These are phyloP conservation scores for Zygotorulaspora chibaensis DNA, from an alignment of 805 yeast species.

Conservation along the genomic window DNA sequence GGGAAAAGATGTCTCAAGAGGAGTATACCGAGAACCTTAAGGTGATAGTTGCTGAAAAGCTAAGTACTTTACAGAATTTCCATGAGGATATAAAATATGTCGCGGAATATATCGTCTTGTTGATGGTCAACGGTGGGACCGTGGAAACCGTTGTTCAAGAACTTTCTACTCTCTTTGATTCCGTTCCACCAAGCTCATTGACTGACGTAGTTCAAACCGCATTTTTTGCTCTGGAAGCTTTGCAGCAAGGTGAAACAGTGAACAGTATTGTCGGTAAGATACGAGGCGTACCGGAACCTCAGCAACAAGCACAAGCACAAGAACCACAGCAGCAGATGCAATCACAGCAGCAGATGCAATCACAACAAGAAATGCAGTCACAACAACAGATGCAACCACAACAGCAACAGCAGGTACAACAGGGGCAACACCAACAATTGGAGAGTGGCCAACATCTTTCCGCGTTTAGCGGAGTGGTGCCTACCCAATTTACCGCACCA, in stretches of 20 bases:
- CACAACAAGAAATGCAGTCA: slow-evolving; percentile 12
- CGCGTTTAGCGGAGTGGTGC: slow-evolving; percentile 29
- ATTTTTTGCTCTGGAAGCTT: slow-evolving; percentile 50
- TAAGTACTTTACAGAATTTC: slow-evolving; percentile 39
- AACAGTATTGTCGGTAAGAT: slow-evolving; percentile 32
- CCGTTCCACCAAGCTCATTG: slow-evolving; percentile 57
- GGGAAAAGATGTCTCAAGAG: slow-evolving; percentile 26
- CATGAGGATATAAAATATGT: slow-evolving; percentile 55
- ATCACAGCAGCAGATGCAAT: slow-evolving; percentile 12
- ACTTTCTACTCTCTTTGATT: slow-evolving; percentile 56
- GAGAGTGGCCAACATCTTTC: slow-evolving; percentile 22
- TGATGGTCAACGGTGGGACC: slow-evolving; percentile 64
- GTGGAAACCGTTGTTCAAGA: slow-evolving; percentile 59
- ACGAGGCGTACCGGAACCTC: slow-evolving; percentile 15
- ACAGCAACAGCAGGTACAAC: slow-evolving; percentile 18
- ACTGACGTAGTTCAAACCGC: slow-evolving; percentile 53
- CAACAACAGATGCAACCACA: too few relatives aligned
- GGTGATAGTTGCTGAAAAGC: slow-evolving; percentile 40
- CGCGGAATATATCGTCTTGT: slow-evolving; percentile 68
- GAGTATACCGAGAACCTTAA: slow-evolving; percentile 39
- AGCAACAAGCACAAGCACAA: slow-evolving; percentile 12
- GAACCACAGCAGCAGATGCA: slow-evolving; percentile 15
- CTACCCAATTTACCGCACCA: slow-evolving; percentile 15
- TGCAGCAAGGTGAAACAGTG: slow-evolving; percentile 35
- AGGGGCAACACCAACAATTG: slow-evolving; percentile 17